Evolutionary conservation across 345 rosid genomes (phyloP).

Genomic region (Boechera stricta): DNA sequence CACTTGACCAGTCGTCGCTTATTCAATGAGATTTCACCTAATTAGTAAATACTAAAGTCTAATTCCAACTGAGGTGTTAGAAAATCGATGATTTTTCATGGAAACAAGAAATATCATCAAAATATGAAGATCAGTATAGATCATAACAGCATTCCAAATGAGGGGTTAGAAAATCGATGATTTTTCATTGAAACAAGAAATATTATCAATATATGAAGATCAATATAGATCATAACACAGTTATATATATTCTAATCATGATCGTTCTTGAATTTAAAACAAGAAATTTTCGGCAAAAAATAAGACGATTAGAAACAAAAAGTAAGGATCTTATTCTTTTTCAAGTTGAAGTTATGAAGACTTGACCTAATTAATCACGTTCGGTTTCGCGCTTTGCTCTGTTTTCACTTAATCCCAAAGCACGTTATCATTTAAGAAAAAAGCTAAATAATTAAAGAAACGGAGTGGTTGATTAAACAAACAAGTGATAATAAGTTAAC

Average conservation of each 20-base stretch:
- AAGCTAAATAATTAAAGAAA: slow-evolving; percentile 10
- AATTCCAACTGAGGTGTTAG: not conserved
- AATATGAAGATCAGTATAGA: not conserved
- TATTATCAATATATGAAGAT: slow-evolving; percentile 9
- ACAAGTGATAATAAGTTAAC: slow-evolving; percentile 16
- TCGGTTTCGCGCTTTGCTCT: slow-evolving; percentile 34
- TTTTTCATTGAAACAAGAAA: not conserved
- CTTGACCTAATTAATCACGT: slow-evolving; percentile 46
- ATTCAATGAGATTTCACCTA: slow-evolving; percentile 21
- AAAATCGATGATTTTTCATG: not conserved
- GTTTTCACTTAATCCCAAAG: slow-evolving; percentile 37
- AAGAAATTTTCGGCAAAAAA: not conserved
- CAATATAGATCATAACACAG: not conserved
- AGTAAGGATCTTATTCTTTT: slow-evolving; percentile 8
- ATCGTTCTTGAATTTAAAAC: slow-evolving; percentile 1
- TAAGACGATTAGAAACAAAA: slow-evolving; percentile 1
- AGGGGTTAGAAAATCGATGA: not conserved
- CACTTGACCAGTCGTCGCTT: slow-evolving; percentile 27
- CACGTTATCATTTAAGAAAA: slow-evolving; percentile 22
- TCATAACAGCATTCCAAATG: not conserved
- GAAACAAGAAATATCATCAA: slow-evolving; percentile 10
- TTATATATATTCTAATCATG: not conserved
- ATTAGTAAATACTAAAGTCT: slow-evolving; percentile 20
- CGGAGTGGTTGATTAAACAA: slow-evolving; percentile 28
- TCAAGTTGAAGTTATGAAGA: slow-evolving; percentile 20